phyloP scores from a whole-genome alignment of 768 basidiomycete species.

The Dendrothele bispora region DNA sequence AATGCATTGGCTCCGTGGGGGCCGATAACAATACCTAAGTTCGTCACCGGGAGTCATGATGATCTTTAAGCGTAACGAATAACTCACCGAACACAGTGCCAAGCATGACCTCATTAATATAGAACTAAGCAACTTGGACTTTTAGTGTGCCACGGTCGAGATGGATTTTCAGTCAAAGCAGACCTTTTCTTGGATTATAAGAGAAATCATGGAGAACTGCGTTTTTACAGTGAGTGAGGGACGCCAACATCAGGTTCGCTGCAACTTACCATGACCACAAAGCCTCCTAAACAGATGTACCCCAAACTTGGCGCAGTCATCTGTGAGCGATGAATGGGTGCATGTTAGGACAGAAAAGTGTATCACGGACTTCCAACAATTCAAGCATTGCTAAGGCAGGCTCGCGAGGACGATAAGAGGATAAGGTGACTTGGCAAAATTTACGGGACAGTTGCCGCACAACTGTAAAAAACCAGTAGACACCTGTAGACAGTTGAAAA shows the following conservation, averaged over 20 bases:
- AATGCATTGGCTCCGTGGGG: slow-evolving; percentile 72
- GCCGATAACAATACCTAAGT: slow-evolving; percentile 51
- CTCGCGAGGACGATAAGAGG: no score
- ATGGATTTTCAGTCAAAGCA: slow-evolving; percentile 5
- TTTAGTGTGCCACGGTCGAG: neutral
- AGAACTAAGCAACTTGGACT: slow-evolving; percentile 49
- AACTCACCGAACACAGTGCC: slow-evolving; percentile 76
- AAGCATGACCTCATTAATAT: slow-evolving; percentile 91
- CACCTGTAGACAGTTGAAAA: no score
- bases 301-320: slow-evolving; percentile 51
- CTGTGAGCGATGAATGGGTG: no score
- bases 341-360: no score
- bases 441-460: no score
- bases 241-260: slow-evolving; percentile 9
- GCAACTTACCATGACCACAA: no score
- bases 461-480: no score
- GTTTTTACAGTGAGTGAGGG: neutral
- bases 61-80: no score
- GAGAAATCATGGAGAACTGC: slow-evolving; percentile 82
- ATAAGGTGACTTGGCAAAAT: no score
- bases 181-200: slow-evolving; percentile 81
- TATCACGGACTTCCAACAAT: no score
- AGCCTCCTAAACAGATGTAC: slow-evolving; percentile 63
- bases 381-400: no score
- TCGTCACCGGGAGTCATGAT: neutral